phyloP scores from a whole-genome alignment of 768 basidiomycete genomes.

The Tremella mesenterica region DNA sequence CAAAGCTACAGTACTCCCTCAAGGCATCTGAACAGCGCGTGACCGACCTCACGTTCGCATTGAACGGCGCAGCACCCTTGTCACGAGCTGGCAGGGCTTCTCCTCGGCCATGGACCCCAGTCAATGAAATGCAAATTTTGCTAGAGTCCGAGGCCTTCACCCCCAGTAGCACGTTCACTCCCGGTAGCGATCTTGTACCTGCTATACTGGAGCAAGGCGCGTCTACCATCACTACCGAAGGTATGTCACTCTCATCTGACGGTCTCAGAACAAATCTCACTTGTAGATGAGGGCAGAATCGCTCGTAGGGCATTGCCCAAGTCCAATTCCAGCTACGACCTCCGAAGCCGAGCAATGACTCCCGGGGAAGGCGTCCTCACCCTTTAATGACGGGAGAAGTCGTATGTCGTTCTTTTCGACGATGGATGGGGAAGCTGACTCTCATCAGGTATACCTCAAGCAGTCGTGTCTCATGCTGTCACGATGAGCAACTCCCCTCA shows the following conservation, averaged over 20 bases:
- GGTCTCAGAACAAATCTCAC: background rate
- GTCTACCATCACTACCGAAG: background rate
- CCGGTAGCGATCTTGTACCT: background rate
- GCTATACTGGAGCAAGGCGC: background rate
- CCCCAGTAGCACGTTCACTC: background rate
- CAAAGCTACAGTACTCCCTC: slow-evolving; percentile 4
- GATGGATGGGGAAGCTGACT: background rate
- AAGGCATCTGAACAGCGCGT: slow-evolving; percentile 16
- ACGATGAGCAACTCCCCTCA: slow-evolving; percentile 10
- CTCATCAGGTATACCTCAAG: slow-evolving; percentile 30
- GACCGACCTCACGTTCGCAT: slow-evolving; percentile 3
- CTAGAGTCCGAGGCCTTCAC: background rate
- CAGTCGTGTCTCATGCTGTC: slow-evolving; percentile 23
- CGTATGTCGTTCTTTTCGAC: too few relatives aligned
- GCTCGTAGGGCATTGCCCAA: slow-evolving; percentile 18
- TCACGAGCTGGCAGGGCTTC: background rate
- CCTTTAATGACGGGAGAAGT: slow-evolving; percentile 18
- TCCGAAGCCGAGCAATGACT: slow-evolving; percentile 21
- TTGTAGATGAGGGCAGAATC: background rate
- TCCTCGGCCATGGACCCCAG: background rate
- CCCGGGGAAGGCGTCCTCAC: slow-evolving; percentile 3
- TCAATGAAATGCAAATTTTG: background rate
- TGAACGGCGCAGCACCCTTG: background rate
- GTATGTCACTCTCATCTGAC: background rate
- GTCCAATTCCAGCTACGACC: slow-evolving; percentile 27